Conservation (phyloP, 306 rosid genomes). For the Begonia peltatifolia region DNA sequence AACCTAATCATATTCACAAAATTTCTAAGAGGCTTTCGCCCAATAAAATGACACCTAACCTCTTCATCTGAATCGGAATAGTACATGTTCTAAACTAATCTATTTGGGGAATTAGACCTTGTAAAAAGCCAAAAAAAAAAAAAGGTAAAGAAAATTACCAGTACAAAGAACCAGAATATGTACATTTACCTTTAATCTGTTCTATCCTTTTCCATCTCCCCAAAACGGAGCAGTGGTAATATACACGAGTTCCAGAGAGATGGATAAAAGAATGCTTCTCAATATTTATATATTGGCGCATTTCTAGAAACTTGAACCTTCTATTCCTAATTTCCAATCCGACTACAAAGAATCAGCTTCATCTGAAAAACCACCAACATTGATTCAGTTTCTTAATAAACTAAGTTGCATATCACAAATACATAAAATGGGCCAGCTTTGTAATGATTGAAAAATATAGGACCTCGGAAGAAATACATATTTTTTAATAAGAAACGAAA, state of each 20-base stretch:
- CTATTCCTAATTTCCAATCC: background rate
- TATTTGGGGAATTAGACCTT: background rate
- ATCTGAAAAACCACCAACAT: background rate
- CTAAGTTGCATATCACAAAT: too few relatives aligned
- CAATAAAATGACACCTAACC: background rate
- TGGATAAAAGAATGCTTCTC: background rate
- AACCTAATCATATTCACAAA: constrained; percentile 1
- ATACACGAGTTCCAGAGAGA: background rate
- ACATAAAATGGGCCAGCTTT: too few relatives aligned
- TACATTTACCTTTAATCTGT: background rate
- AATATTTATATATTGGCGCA: background rate
- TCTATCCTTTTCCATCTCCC: background rate
- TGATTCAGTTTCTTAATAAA: too few relatives aligned
- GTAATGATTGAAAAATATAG: too few relatives aligned
- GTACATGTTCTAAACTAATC: background rate
- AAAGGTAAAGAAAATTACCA: background rate
- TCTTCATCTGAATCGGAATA: background rate
- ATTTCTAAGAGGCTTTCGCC: background rate
- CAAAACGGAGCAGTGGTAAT: background rate
- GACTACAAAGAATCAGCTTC: background rate
- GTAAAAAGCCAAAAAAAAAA: background rate
- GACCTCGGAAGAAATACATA: too few relatives aligned
- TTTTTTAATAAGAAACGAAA: too few relatives aligned
- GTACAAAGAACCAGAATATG: background rate
- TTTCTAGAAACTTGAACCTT: background rate